Evolutionary conservation across 129 eudicot genomes (phyloP), one percentile per base, ranked within the genome.

Genomic region (Centrapalus pauciflorus): DNA sequence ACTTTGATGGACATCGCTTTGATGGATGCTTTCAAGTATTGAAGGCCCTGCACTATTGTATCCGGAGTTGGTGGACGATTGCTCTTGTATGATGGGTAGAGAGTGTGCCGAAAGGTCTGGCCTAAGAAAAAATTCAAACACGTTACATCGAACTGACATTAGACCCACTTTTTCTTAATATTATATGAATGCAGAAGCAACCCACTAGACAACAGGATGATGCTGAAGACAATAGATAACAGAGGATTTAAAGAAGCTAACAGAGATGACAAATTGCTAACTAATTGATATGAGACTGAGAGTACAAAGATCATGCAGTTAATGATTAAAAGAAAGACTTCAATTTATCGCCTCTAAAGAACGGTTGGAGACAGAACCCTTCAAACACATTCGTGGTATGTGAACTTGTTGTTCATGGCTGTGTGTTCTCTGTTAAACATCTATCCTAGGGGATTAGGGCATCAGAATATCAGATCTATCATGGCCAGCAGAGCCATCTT

Each of bases 11-110:
- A 89, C 96, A 93, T 87, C 2, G 96, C 92, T 82, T 89, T 93
- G 66, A 93, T 74, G 35, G 96, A 81, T 57, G 96, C 96, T 84
- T 93, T 93, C 74, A 93, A 61, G 72, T 88, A 93, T 75, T 93
- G 99, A 78, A 93, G 99, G 26, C 95, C 96, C 71, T 93, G 99
- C 63, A 93, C 95, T 46, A 93, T 76, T 5, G 99, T 93, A 89
- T 89, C 99, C 24, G 99, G 96, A 58, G 99, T 93, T 3, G 99
- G 96, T 41, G 93, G 85, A 50, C 96, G 95, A 40, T 93, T 86
- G 89, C 96, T 84, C 77, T 93, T 93, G 83, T 93, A 93, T 14
- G 76, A 14, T 2, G 99, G 96, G 76, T 89, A 93, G 20, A 88
- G 76, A 40, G 89, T 89, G 83, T 89, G 99, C 58, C 99, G 95